A percentile compares a stretch with the other conserved stretches of the same genome.
phyloP scores from a whole-genome alignment of 345 rosid species.

The Salix purpurea region DNA sequence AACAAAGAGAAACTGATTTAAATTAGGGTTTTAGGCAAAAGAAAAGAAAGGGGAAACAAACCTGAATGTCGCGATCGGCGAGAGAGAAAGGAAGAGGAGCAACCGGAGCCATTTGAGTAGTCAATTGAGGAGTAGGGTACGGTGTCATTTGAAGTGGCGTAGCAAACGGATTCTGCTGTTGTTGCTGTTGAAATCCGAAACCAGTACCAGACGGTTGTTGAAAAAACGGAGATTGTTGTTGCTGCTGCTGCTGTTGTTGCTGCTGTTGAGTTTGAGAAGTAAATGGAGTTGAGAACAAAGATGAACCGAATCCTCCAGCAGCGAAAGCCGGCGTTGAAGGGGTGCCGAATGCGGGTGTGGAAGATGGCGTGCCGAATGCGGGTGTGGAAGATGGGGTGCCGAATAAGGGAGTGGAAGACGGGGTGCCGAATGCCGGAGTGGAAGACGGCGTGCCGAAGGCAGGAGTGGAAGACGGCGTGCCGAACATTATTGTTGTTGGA shows the following conservation, averaged over 20 bases:
- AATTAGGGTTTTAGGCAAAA: background rate
- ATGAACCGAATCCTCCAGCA: conserved; percentile 53
- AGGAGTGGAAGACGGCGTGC: conserved; percentile 39
- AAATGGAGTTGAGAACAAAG: conserved; percentile 73
- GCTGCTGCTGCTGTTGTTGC: background rate
- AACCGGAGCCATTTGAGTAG: conserved; percentile 96
- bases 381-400: conserved; percentile 45
- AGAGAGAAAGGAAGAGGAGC: conserved; percentile 90
- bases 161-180: conserved; percentile 27
- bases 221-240: conserved; percentile 27
- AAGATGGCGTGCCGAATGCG: too few species aligned
- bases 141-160: conserved; percentile 28
- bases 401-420: conserved; percentile 47
- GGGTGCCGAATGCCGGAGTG: conserved; percentile 28
- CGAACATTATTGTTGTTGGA: conserved; percentile 32
- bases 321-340: conserved; percentile 56
- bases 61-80: conserved; percentile 92
- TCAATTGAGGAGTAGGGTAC: conserved; percentile 64
- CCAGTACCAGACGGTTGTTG: conserved; percentile 37
- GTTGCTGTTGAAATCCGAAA: conserved; percentile 41
- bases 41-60: conserved; percentile 8
- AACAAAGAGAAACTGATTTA: conserved; percentile 4
- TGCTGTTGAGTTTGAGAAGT: conserved; percentile 58
- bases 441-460: conserved; percentile 50
- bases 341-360: conserved; percentile 39